phyloP scores from a whole-genome alignment of 2,329 filamentous ascomycete genomes.

The Colletotrichum zoysiae region DNA sequence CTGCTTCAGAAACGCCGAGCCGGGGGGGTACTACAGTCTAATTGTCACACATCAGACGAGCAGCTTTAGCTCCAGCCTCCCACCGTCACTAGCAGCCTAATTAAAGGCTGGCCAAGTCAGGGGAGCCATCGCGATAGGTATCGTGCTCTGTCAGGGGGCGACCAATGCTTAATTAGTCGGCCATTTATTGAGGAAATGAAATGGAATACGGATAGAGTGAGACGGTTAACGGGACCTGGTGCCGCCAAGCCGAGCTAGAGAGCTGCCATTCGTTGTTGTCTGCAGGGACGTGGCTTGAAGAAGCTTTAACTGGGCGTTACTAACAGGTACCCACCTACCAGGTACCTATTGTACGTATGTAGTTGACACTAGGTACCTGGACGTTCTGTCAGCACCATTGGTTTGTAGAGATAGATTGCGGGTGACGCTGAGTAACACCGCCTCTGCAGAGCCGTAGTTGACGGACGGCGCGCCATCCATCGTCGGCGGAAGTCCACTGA shows the following conservation, averaged over 20 bases:
- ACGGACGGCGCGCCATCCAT: neutral
- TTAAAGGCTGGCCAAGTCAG: neutral
- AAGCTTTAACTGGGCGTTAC: slow-evolving; percentile 14
- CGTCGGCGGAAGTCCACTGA: slow-evolving; percentile 8
- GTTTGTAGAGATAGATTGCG: neutral
- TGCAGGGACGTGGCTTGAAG: slow-evolving; percentile 19
- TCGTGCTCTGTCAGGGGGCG: neutral
- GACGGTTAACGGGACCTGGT: neutral
- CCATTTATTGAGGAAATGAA: neutral
- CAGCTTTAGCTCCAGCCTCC: neutral
- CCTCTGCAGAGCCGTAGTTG: neutral
- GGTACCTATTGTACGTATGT: no score
- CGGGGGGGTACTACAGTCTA: neutral
- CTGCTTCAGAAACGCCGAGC: neutral
- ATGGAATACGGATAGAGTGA: neutral
- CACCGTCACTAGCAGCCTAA: neutral
- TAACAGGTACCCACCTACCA: neutral
- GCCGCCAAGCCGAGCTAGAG: slow-evolving; percentile 12
- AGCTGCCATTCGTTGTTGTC: slow-evolving; percentile 2
- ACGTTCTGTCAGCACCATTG: neutral
- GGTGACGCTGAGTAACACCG: slow-evolving; percentile 1
- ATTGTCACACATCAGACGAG: neutral
- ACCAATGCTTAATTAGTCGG: neutral
- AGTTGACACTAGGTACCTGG: neutral
- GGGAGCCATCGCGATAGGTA: neutral